These are phyloP conservation scores for Physcia stellaris DNA, from an alignment of 495 filamentous ascomycete genomes.

Conservation along the genomic window DNA sequence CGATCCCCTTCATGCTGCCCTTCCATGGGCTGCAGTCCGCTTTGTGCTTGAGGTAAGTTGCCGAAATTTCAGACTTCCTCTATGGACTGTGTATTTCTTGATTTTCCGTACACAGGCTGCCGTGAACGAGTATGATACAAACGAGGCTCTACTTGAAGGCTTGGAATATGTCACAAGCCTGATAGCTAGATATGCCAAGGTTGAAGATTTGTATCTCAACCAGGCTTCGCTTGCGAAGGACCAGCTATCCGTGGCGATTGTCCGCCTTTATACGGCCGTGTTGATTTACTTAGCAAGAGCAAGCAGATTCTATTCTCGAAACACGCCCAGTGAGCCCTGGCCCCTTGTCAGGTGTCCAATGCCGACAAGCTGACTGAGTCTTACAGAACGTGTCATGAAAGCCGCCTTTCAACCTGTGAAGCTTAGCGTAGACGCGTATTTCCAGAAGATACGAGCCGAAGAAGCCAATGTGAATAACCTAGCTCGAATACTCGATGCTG, in stretches of 20 bases:
- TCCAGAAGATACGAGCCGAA: no score
- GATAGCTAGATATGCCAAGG: conserved; percentile 6
- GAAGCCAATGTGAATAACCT: no score
- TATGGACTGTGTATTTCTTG: neutral
- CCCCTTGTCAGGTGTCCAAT: no score
- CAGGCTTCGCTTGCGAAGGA: neutral
- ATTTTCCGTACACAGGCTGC: neutral
- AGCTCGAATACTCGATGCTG: no score
- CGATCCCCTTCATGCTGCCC: conserved; percentile 15
- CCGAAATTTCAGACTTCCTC: neutral
- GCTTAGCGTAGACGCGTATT: no score
- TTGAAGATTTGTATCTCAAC: conserved; percentile 5
- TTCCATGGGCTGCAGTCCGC: conserved; percentile 18
- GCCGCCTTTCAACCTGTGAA: no score
- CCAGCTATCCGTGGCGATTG: conserved; percentile 3
- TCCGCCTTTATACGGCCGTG: conserved; percentile 6
- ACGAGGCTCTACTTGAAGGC: conserved; percentile 8
- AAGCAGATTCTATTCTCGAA: conserved; percentile 4
- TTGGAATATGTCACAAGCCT: conserved; percentile 4
- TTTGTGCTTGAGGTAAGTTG: conserved; percentile 12
- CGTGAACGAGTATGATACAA: conserved; percentile 5
- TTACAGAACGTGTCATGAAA: no score
- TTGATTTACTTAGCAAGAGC: conserved; percentile 7
- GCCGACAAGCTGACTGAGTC: no score
- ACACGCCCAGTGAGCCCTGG: no score